Evolutionary conservation across 257 asterid species (phyloP).

Genomic region (Solanum lycopersicoides): DNA sequence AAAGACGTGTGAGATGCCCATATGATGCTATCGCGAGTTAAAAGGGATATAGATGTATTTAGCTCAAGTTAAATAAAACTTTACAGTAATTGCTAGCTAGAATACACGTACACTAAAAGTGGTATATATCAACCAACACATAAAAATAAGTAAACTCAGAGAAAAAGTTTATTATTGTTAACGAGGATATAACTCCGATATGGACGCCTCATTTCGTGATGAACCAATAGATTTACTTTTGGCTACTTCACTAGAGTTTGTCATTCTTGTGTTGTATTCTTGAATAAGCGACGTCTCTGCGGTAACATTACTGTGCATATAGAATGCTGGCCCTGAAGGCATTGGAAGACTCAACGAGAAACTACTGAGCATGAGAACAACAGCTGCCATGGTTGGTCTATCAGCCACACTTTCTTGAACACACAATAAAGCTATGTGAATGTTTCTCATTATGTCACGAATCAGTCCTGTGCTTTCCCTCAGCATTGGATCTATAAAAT

Average conservation of each 20-base stretch:
- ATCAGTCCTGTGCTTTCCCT: background rate
- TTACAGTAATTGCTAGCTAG: background rate
- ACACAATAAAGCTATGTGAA: constrained; percentile 19
- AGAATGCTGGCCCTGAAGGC: constrained; percentile 16
- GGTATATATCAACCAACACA: background rate
- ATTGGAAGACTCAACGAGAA: constrained; percentile 1
- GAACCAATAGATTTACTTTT: background rate
- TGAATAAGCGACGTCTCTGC: background rate
- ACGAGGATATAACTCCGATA: constrained; percentile 3
- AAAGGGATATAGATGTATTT: too few relatives aligned
- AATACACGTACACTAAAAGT: background rate
- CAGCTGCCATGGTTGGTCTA: constrained; percentile 25
- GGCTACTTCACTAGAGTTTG: background rate
- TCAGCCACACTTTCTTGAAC: constrained; percentile 15
- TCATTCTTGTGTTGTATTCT: background rate
- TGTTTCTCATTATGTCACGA: constrained; percentile 8
- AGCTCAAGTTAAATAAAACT: background rate
- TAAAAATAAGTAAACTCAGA: background rate
- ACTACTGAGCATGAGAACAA: constrained; percentile 18
- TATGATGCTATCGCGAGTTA: background rate
- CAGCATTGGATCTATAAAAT: constrained; percentile 1
- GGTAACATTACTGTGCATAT: background rate
- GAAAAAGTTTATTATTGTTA: background rate
- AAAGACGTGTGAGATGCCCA: too few relatives aligned
- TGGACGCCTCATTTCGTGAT: background rate